Percentiles rank a stretch among this genome's conserved stretches.
These are phyloP conservation scores for Candida glucosophila DNA, from an alignment of 1,139 yeast species.

Conservation along the genomic window DNA sequence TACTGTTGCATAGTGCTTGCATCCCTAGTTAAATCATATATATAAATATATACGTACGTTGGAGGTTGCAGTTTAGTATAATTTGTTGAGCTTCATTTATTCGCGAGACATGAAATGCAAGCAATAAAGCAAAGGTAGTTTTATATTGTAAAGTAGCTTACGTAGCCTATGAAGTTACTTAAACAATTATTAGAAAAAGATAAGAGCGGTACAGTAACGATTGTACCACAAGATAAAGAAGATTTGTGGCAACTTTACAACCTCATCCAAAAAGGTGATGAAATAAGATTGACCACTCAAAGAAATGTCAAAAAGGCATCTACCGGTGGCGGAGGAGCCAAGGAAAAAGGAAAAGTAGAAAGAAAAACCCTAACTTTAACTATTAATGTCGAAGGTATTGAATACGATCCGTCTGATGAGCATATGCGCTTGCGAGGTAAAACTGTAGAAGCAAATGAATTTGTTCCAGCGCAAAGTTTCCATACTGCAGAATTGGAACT, in stretches of 20 bases:
- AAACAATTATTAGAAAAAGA: constrained; percentile 42
- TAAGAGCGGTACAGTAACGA: constrained; percentile 53
- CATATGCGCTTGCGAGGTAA: constrained; percentile 75
- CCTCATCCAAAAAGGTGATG: constrained; percentile 68
- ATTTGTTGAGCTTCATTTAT: no score
- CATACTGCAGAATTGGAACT: constrained; percentile 82
- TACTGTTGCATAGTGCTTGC: constrained; percentile 61
- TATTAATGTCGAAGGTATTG: constrained; percentile 59
- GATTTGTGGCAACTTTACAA: constrained; percentile 89
- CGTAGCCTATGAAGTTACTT: constrained; percentile 6
- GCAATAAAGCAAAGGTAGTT: no score
- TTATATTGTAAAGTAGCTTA: no score
- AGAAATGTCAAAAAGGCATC: constrained; percentile 49
- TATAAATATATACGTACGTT: no score
- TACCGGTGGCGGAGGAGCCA: constrained; percentile 22
- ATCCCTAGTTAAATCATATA: no score
- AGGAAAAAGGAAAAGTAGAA: constrained; percentile 42
- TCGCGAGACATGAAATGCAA: no score
- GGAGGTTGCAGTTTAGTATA: no score
- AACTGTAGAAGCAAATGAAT: constrained; percentile 64
- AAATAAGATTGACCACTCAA: constrained; percentile 56
- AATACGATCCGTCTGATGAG: constrained; percentile 72
- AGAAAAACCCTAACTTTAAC: constrained; percentile 49
- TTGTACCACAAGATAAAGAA: constrained; percentile 82
- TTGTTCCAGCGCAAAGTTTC: constrained; percentile 76